Evolutionary conservation across 2,329 filamentous ascomycete species (phyloP).

Genomic region (Microdochium nivale): DNA sequence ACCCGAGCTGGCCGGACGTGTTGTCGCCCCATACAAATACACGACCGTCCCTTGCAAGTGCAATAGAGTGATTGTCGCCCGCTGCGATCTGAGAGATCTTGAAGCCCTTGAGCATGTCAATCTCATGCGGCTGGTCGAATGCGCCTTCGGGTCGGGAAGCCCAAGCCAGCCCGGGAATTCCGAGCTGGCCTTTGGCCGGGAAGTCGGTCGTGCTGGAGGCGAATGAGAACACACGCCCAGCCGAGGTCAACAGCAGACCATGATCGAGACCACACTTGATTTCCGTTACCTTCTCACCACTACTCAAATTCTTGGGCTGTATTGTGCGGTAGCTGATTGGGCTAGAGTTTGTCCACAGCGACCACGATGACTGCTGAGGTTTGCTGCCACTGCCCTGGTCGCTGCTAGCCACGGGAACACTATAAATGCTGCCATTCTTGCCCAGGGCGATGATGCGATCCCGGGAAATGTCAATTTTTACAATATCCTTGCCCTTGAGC

Average conservation of each 20-base stretch:
- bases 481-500: slow-evolving; percentile 71
- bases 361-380: slow-evolving; percentile 58
- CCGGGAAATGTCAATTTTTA: slow-evolving; percentile 66
- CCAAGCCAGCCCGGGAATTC: slow-evolving; percentile 77
- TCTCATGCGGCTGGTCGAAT: slow-evolving; percentile 76
- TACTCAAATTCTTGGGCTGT: slow-evolving; percentile 53
- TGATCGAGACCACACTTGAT: slow-evolving; percentile 79
- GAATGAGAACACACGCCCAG: slow-evolving; percentile 81
- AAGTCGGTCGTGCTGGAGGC: slow-evolving; percentile 72
- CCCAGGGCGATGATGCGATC: slow-evolving; percentile 79
- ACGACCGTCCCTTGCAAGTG: slow-evolving; percentile 64
- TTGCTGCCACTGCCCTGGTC: slow-evolving; percentile 64
- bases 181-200: slow-evolving; percentile 78
- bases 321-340: slow-evolving; percentile 65
- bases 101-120: slow-evolving; percentile 62
- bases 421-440: slow-evolving; percentile 71
- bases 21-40: slow-evolving; percentile 91
- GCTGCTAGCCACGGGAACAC: slow-evolving; percentile 64
- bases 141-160: slow-evolving; percentile 64
- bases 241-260: slow-evolving; percentile 73
- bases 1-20: slow-evolving; percentile 81
- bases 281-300: slow-evolving; percentile 65
- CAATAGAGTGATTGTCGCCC: slow-evolving; percentile 81
- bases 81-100: slow-evolving; percentile 68
- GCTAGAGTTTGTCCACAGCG: slow-evolving; percentile 53